Evolutionary conservation across 371 early-diverging fungal species (phyloP), one percentile per base, ranked within the genome.

Genomic region (Syncephalastrum racemosum): DNA sequence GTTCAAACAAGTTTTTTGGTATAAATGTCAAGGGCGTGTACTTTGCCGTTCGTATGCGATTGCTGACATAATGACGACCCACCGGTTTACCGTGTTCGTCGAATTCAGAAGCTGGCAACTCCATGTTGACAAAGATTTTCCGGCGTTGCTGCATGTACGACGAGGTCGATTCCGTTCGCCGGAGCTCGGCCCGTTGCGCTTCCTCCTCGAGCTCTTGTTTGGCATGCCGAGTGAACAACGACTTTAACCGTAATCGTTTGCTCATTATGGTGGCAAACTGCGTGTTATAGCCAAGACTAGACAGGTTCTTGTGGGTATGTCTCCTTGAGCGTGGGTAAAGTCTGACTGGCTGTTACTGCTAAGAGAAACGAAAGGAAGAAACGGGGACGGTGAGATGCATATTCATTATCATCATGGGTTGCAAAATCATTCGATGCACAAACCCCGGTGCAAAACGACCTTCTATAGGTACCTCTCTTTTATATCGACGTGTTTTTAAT

Each of bases 1-100:
- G 97, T 56, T 92, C 93, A 64, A 85, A 90, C 19, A 96, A 61
- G 59, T 95, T 93, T 67, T 88, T 86, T 16, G 93, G 93, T 10
- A 96, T 39, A 74, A 98, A 98, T 12, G 88, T 86, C 51, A 82
- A 67, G 19, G 86, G 59, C 36, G 90, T 93, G 71, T 98, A 97
- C 68, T 92, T 94, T 18, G 93, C 87, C 0, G 94, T 92, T 18
- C 87, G 80, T 27, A 94, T 83, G 25, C 80, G 60, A 68, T 93
- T 93, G 64, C 79, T 70, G 24, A 63, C 57, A 53, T 64, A 74
- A 14, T 58, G 54, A n/a, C 54, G 49, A 20, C 59, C 45, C n/a
- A 63, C 63, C 4, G 52, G 44, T 23, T 50, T 54, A 3, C 71
- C 70, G 13, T 68, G 52, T 10, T 73, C 71, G 31, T 72, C 67